Conservation (phyloP, 202 grass and related monocot species). For the Hordeum pubiflorum region DNA sequence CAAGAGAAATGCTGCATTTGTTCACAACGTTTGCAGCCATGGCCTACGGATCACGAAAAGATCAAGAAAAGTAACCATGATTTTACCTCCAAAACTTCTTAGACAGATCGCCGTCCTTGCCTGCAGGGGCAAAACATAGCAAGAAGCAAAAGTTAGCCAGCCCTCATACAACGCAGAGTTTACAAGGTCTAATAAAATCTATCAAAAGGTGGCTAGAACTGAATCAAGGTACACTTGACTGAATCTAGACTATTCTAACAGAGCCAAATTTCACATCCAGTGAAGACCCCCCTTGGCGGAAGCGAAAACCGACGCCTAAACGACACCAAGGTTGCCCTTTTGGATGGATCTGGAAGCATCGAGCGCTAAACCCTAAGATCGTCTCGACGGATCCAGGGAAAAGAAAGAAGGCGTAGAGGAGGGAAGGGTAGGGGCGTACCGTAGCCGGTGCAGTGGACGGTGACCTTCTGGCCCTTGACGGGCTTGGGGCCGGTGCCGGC, state of each 20-base stretch:
- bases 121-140: conserved; percentile 18
- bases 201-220: not conserved
- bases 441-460: conserved; percentile 95
- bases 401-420: not conserved
- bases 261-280: not conserved
- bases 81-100: conserved; percentile 94
- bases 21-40: not conserved
- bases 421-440: conserved; percentile 38
- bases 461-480: conserved; percentile 79
- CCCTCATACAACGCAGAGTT: not conserved
- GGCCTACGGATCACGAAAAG: not conserved
- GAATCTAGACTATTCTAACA: not conserved
- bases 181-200: not conserved
- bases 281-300: not conserved
- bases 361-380: not conserved
- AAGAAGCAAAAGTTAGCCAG: not conserved
- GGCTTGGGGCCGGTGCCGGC: conserved; percentile 68
- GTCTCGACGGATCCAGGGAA: not conserved
- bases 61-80: not conserved
- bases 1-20: not conserved
- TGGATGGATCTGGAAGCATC: conserved; percentile 16
- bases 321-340: not conserved
- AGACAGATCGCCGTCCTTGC: conserved; percentile 78
- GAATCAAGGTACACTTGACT: not conserved
- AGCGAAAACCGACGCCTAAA: not conserved